Conservation (phyloP, 495 filamentous ascomycete species). For the Friedmanniomyces endolithicus region DNA sequence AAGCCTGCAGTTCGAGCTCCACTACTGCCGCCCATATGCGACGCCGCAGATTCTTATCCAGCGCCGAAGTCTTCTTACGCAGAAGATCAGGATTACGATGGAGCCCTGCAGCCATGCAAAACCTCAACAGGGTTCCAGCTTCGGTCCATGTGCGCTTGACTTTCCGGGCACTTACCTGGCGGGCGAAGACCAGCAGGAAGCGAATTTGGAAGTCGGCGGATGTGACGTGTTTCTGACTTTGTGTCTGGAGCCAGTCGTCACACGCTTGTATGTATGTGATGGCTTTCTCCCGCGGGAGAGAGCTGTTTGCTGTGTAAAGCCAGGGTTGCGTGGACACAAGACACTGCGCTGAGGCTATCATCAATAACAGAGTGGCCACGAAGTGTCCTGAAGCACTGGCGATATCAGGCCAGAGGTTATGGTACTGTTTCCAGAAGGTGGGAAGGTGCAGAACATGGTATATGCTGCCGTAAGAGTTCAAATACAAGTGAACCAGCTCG, state of each 20-base stretch:
- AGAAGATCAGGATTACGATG: conserved; percentile 20
- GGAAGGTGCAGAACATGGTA: conserved; percentile 22
- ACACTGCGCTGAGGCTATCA: conserved; percentile 15
- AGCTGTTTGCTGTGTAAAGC: conserved; percentile 16
- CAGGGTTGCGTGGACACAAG: conserved; percentile 2
- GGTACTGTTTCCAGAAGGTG: conserved; percentile 19
- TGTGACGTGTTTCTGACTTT: conserved; percentile 23
- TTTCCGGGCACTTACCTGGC: conserved; percentile 11
- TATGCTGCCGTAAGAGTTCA: conserved; percentile 16
- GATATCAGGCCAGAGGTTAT: conserved; percentile 8
- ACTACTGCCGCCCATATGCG: conserved; percentile 19
- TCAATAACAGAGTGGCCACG: conserved; percentile 15
- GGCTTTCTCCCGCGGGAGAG: conserved; percentile 10
- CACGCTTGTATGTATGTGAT: conserved; percentile 12
- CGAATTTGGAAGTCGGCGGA: conserved; percentile 18
- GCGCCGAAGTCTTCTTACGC: conserved; percentile 12
- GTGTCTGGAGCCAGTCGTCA: conserved; percentile 17
- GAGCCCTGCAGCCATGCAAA: conserved; percentile 22
- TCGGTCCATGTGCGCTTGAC: conserved; percentile 19
- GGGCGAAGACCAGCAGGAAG: conserved; percentile 11
- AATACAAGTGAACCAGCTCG: conserved; percentile 11
- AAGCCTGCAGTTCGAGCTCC: conserved; percentile 20
- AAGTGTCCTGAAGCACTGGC: neutral
- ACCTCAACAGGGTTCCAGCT: conserved; percentile 16
- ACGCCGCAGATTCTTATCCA: conserved; percentile 22